Evolutionary conservation across 768 basidiomycete species (phyloP), one percentile per base, ranked within the genome.

Genomic region (Tylopilus subfusipes): DNA sequence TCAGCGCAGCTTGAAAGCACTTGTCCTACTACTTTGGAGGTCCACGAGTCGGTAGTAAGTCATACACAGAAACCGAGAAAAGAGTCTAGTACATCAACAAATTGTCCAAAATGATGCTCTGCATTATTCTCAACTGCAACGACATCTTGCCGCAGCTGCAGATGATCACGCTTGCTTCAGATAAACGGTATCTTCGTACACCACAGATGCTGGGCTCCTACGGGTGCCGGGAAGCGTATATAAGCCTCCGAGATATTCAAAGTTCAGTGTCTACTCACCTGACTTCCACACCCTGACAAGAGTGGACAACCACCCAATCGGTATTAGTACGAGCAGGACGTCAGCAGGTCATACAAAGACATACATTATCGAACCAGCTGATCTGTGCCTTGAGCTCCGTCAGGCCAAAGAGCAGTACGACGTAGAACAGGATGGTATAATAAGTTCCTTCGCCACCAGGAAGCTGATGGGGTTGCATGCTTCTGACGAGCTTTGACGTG

Each of bases 361-460:
- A 16, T 65, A 79, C 78, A 29, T 73, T 18, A 22, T 59, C 52
- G 7, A 64, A 63, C 78, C 80, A 82, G 10, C 71, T 68, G n/a
- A 82, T 73, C 48, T 79, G 76, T 0, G 80, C 80, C 62, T 76
- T 76, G 49, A 82, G 57, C 49, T 82, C 82, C 12, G 79, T 82
- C 30, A 78, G 59, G 1, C 80, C 82, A 53, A 83, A 80, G 1
- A 76, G 64, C 13, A 83, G 54, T n/a, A 82, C 68, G 13, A 82
- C 62, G 24, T 66, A 56, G n/a, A 59, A 54, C 27, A 59, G 4
- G 22, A 59, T 59, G 22, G 57, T 46, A 42, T 59, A 59, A 4
- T 60, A 59, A 21, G 57, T 54, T 24, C 52, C 50, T 2, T 29
- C 57, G 1, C 47, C 57, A 27, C 31, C 57, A 1, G 58, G 58